These are phyloP conservation scores for Linnemannia elongata DNA, from an alignment of 192 early-diverging fungal species.

Conservation along the genomic window DNA sequence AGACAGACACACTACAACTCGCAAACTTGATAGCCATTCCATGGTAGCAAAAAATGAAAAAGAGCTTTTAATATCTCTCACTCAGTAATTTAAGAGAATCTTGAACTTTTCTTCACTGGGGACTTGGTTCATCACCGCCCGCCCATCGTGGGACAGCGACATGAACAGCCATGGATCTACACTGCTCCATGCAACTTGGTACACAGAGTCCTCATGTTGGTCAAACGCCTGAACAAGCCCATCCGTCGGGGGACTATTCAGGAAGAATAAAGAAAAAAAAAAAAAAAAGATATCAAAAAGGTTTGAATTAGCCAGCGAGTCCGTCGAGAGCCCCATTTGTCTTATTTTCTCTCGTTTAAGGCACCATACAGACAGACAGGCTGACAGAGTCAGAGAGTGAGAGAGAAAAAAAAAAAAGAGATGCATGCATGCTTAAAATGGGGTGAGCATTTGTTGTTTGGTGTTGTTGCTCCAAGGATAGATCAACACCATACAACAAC, in stretches of 20 bases:
- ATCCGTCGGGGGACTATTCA: constrained; percentile 70
- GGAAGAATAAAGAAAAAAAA: not conserved
- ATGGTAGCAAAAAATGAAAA: not conserved
- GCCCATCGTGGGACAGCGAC: constrained; percentile 93
- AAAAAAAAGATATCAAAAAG: not conserved
- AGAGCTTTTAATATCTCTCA: not conserved
- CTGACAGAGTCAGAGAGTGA: constrained; percentile 15
- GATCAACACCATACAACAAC: not conserved
- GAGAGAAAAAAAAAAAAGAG: constrained; percentile 1
- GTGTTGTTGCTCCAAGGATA: not conserved
- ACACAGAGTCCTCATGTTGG: constrained; percentile 96
- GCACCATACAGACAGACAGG: not conserved
- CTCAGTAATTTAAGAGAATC: constrained; percentile 66
- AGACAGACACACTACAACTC: not conserved
- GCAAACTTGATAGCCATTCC: not conserved
- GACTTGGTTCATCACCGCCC: constrained; percentile 92
- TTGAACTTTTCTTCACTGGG: constrained; percentile 90
- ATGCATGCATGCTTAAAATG: constrained; percentile 12
- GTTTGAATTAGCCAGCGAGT: constrained; percentile 1
- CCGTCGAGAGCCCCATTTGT: constrained; percentile 13
- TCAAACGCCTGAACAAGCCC: constrained; percentile 90
- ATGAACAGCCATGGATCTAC: constrained; percentile 96
- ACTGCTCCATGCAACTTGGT: constrained; percentile 89
- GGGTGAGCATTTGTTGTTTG: not conserved
- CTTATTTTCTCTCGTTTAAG: not conserved